These are phyloP conservation scores for Fusarium chuoi DNA, from an alignment of 2,329 filamentous ascomycete species.

Conservation along the genomic window DNA sequence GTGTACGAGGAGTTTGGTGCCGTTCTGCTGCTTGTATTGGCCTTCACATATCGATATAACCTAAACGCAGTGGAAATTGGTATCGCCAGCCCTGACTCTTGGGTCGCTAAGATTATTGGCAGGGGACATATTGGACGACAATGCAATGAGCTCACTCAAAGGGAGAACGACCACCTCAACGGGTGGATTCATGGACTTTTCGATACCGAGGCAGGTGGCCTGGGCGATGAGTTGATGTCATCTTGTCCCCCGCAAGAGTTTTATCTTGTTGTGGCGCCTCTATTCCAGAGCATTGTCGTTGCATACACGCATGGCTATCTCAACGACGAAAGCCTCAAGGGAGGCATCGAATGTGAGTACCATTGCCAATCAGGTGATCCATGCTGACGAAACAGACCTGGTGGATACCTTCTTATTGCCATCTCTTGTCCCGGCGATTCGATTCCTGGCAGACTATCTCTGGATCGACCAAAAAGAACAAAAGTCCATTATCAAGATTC, in stretches of 20 bases:
- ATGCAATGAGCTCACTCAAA: constrained; percentile 68
- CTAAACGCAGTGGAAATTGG: constrained; percentile 74
- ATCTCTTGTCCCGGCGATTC: constrained; percentile 77
- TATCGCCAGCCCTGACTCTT: constrained; percentile 67
- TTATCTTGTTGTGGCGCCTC: constrained; percentile 78
- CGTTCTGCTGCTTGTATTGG: constrained; percentile 77
- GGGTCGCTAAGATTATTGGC: constrained; percentile 73
- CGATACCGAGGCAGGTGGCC: constrained; percentile 75
- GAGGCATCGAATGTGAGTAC: constrained; percentile 77
- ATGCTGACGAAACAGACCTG: constrained; percentile 63
- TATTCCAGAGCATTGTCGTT: constrained; percentile 80
- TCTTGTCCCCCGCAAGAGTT: constrained; percentile 86
- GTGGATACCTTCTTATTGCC: constrained; percentile 85
- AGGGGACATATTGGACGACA: constrained; percentile 67
- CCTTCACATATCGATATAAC: constrained; percentile 80
- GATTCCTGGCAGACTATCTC: constrained; percentile 76
- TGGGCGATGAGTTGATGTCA: constrained; percentile 83
- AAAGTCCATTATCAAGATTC: constrained; percentile 74
- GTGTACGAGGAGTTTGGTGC: constrained; percentile 88
- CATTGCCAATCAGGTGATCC: accelerated
- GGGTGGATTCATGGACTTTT: constrained; percentile 84
- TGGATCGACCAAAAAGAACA: constrained; percentile 74
- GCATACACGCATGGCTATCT: constrained; percentile 74
- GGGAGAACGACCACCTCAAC: constrained; percentile 73
- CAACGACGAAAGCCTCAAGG: constrained; percentile 75